A percentile compares a stretch with the other conserved stretches of the same genome.
Conservation (phyloP, 768 basidiomycete species). For the Agaricus sinodeliciosus region DNA sequence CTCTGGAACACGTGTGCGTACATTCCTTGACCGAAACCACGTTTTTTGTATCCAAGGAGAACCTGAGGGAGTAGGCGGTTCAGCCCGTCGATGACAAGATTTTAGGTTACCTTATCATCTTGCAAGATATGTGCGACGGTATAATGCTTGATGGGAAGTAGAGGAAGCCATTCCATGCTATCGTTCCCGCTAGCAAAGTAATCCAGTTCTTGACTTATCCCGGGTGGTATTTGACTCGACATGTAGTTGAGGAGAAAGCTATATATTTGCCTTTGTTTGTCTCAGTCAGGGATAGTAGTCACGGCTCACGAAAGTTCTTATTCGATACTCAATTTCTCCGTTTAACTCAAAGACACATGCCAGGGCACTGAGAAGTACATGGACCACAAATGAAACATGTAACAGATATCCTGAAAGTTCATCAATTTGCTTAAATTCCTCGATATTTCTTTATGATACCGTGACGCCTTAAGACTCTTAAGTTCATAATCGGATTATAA, state of each 20-base stretch:
- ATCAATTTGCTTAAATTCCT: no score
- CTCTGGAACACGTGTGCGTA: constrained; percentile 21
- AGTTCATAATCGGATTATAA: no score
- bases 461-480: no score
- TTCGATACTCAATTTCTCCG: no score
- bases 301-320: no score
- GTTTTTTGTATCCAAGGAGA: constrained; percentile 72
- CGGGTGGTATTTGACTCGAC: constrained; percentile 33
- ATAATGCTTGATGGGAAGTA: constrained; percentile 39
- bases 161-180: constrained; percentile 41
- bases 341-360: no score
- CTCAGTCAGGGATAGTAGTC: no score
- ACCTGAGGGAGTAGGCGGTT: constrained; percentile 31
- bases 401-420: no score
- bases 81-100: background rate
- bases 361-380: no score
- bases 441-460: no score
- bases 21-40: constrained; percentile 66
- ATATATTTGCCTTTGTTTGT: no score
- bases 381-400: no score
- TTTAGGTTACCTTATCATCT: constrained; percentile 34
- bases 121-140: constrained; percentile 68
- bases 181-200: constrained; percentile 31
- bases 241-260: background rate
- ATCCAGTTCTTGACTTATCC: constrained; percentile 28